phyloP scores from a whole-genome alignment of 371 early-diverging fungal species.

The Mucor piriformis region DNA sequence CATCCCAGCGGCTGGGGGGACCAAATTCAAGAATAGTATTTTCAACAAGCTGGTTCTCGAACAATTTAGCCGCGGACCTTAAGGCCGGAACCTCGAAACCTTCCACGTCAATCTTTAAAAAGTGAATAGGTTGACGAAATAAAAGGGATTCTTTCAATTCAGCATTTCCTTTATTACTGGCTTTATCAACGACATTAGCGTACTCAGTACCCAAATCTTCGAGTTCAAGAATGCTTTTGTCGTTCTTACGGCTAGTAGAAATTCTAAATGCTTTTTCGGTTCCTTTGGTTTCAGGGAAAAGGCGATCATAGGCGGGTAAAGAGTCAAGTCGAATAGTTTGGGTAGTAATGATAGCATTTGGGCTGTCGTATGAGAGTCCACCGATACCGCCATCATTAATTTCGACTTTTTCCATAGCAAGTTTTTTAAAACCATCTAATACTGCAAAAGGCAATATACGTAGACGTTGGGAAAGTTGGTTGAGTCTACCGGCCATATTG shows the following conservation, averaged over 20 bases:
- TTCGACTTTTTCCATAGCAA: conserved; percentile 46
- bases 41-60: conserved; percentile 43
- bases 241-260: conserved; percentile 1
- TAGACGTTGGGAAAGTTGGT: conserved; percentile 39
- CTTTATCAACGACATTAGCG: conserved; percentile 20
- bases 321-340: conserved; percentile 50
- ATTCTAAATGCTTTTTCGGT: conserved; percentile 8
- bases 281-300: conserved; percentile 25
- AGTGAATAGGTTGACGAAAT: conserved; percentile 48
- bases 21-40: conserved; percentile 51
- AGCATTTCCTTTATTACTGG: background rate
- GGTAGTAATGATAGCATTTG: conserved; percentile 33
- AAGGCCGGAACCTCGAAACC: conserved; percentile 51
- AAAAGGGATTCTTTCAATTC: conserved; percentile 24
- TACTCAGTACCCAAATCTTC: conserved; percentile 36
- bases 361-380: conserved; percentile 34
- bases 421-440: conserved; percentile 39
- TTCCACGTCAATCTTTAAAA: conserved; percentile 54
- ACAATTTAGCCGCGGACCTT: conserved; percentile 39
- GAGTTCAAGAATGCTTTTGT: conserved; percentile 24
- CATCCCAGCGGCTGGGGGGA: conserved; percentile 50
- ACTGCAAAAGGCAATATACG: conserved; percentile 53
- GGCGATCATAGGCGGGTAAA: conserved; percentile 36
- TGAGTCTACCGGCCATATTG: conserved; percentile 40
- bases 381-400: conserved; percentile 50